phyloP scores from a whole-genome alignment of 345 rosid genomes.

The Ailanthus altissimus region DNA sequence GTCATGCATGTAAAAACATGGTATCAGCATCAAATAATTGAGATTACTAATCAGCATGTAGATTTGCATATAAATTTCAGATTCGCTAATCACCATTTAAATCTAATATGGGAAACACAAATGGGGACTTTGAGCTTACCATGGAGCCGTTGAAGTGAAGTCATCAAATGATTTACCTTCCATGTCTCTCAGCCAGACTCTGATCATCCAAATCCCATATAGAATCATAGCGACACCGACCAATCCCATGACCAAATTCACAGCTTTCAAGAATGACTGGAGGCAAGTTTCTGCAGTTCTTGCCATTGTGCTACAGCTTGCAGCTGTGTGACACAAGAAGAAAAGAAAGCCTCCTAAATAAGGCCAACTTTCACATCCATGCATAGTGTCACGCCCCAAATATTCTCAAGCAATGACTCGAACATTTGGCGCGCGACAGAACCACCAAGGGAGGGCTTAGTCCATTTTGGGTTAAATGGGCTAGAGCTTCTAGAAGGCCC shows the following conservation, averaged over 20 bases:
- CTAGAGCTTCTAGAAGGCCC: too few relatives aligned
- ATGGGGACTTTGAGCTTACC: slow-evolving; percentile 24
- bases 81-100: background rate
- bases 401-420: too few relatives aligned
- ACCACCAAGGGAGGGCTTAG: too few relatives aligned
- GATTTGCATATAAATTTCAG: background rate
- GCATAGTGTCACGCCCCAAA: too few relatives aligned
- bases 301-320: slow-evolving; percentile 26
- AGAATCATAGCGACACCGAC: slow-evolving; percentile 54
- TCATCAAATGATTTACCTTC: slow-evolving; percentile 29
- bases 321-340: too few relatives aligned
- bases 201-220: slow-evolving; percentile 56
- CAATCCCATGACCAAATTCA: slow-evolving; percentile 47
- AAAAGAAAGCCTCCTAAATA: too few relatives aligned
- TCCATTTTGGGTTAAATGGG: too few relatives aligned
- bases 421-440: too few relatives aligned
- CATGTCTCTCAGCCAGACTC: slow-evolving; percentile 54
- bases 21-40: background rate
- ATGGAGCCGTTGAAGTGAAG: slow-evolving; percentile 36
- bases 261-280: slow-evolving; percentile 37
- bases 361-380: too few relatives aligned
- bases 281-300: slow-evolving; percentile 36
- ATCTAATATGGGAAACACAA: background rate
- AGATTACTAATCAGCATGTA: background rate
- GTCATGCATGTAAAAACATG: background rate